Base-by-base conservation (phyloP, 192 early-diverging fungal species). In the Coemansia sp. region DNA sequence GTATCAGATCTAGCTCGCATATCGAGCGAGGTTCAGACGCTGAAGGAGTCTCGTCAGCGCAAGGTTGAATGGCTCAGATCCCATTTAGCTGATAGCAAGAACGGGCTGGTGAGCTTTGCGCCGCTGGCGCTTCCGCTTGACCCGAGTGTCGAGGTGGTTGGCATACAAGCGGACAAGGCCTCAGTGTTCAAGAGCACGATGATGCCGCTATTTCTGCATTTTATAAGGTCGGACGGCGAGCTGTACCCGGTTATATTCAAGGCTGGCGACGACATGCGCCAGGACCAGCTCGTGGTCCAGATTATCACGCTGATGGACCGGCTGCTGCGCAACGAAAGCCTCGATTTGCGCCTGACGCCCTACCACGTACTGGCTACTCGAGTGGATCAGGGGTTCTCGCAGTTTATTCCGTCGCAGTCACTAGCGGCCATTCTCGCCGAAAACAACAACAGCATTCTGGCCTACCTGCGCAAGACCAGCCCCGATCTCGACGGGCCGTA, bases 211-310 rank as follows among this genome's bases (percentile, higher is more conserved):
- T 80, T 86, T 21, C 72, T 99, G 5, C 88, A 83, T 35, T 99
- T 99, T 60, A 71, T 81, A 5, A 90, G 88, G 34, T 50, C 75
- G 5, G 92, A 95, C 69, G 91, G 88, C n/a, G 77, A 66, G 13
- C 87, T 93, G 65, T 98, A 99, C 56, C 90, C 88, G 10, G 84
- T 94, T 2, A 99, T 99, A 11, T 98, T 97, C 82, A 99, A 99
- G 75, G 86, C 88, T 0, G 97, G 97, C 7, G 97, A 99, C 62
- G 97, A 99, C 58, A 65, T 86, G 60, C 79, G 95, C 35, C 97
- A 99, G 80, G 97, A 99, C 77, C 97, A 99, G 70, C 80, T 99
- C 19, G 93, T 95, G 1, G 90, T 99, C 37, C 97, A 99, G 65
- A 86, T 99, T 40, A 93, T 98, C 35, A 93, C 90, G 0, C 82